phyloP scores from a whole-genome alignment of 2,329 filamentous ascomycete species.

The Fusarium brachygibbosum region DNA sequence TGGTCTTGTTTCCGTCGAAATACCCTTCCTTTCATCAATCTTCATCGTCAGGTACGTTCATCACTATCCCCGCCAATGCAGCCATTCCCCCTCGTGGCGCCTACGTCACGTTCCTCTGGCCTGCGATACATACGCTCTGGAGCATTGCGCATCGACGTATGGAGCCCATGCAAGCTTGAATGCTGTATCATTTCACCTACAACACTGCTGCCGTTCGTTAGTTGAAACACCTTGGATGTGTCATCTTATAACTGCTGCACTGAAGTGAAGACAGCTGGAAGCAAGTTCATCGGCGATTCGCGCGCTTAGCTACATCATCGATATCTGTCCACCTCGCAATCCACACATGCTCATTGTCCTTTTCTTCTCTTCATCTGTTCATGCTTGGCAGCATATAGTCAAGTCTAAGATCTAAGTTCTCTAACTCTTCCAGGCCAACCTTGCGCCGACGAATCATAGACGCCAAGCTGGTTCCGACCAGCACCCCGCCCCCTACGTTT shows the following conservation, averaged over 20 bases:
- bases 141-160: slow-evolving; percentile 18
- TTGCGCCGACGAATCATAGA: slow-evolving; percentile 34
- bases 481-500: slow-evolving; percentile 38
- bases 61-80: slow-evolving; percentile 33
- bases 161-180: slow-evolving; percentile 8
- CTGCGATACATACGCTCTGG: slow-evolving; percentile 38
- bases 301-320: slow-evolving; percentile 42
- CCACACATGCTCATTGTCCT: slow-evolving; percentile 2
- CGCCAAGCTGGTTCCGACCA: slow-evolving; percentile 32
- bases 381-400: slow-evolving; percentile 2
- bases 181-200: slow-evolving; percentile 5
- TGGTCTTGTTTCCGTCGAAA: slow-evolving; percentile 11
- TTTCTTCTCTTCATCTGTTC: background rate
- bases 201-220: background rate
- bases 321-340: slow-evolving; percentile 19
- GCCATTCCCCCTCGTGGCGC: slow-evolving; percentile 33
- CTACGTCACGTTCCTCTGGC: slow-evolving; percentile 46
- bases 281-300: slow-evolving; percentile 23
- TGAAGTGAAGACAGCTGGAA: slow-evolving; percentile 24
- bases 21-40: slow-evolving; percentile 7
- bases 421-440: slow-evolving; percentile 31
- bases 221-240: slow-evolving; percentile 1
- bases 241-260: slow-evolving; percentile 3
- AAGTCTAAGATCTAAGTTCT: slow-evolving; percentile 7
- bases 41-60: slow-evolving; percentile 35